phyloP scores from a whole-genome alignment of 306 rosid genomes.

The Lagenaria siceraria region DNA sequence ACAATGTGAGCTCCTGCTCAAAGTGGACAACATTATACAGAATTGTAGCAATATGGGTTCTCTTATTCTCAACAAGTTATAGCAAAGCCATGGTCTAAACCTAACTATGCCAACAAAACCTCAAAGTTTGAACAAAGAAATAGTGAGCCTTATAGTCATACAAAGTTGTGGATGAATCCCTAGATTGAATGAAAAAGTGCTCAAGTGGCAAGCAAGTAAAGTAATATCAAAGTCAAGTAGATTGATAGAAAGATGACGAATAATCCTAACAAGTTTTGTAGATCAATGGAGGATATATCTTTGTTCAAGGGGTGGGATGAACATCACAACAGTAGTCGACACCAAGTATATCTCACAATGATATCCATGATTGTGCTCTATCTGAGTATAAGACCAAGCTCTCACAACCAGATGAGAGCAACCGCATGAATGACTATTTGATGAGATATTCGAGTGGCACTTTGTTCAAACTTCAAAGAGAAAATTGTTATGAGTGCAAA shows the following conservation, averaged over 20 bases:
- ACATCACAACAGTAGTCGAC: neutral
- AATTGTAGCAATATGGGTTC: too few relatives aligned
- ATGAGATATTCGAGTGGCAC: neutral
- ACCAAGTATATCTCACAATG: neutral
- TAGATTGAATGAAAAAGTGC: too few relatives aligned
- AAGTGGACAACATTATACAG: too few relatives aligned
- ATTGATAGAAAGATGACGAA: neutral
- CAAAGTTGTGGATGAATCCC: too few relatives aligned
- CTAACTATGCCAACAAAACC: too few relatives aligned
- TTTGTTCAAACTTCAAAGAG: neutral
- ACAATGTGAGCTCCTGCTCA: too few relatives aligned
- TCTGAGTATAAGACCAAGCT: neutral
- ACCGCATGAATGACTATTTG: neutral
- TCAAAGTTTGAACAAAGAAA: too few relatives aligned
- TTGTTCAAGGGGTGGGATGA: neutral
- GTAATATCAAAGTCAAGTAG: neutral
- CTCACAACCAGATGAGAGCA: neutral
- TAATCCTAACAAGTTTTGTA: neutral
- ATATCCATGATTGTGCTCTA: neutral
- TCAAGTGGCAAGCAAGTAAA: too few relatives aligned
- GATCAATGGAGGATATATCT: neutral
- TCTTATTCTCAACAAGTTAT: too few relatives aligned
- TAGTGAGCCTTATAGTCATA: too few relatives aligned
- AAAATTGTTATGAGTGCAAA: neutral
- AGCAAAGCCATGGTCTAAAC: too few relatives aligned